Conservation (phyloP, 345 rosid genomes). For the Ceriops tagal region DNA sequence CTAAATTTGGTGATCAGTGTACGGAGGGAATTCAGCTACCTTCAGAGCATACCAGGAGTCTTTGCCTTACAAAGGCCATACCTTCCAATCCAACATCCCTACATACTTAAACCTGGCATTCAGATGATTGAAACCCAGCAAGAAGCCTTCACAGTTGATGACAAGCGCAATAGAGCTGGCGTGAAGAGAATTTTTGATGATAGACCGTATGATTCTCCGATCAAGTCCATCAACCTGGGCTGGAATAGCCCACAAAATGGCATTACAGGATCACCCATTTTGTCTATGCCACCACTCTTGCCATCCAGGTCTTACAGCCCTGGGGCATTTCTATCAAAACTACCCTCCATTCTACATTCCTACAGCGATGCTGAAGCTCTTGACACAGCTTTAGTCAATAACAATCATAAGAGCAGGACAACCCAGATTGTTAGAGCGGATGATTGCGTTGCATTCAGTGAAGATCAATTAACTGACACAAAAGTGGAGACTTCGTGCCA, state of each 20-base stretch:
- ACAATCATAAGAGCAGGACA: slow-evolving; percentile 1
- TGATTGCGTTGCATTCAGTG: background rate
- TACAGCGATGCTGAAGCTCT: slow-evolving; percentile 27
- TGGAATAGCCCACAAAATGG: slow-evolving; percentile 56
- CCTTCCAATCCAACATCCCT: slow-evolving; percentile 47
- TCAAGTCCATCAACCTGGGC: slow-evolving; percentile 51
- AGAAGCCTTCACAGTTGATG: slow-evolving; percentile 22
- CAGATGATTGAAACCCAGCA: slow-evolving; percentile 29
- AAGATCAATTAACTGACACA: slow-evolving; percentile 1
- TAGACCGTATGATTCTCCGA: slow-evolving; percentile 24
- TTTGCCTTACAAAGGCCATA: slow-evolving; percentile 53
- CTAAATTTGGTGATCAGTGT: slow-evolving; percentile 57
- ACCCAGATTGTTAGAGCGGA: too few relatives aligned
- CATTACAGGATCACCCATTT: slow-evolving; percentile 30
- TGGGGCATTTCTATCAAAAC: slow-evolving; percentile 50
- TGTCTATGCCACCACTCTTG: slow-evolving; percentile 45
- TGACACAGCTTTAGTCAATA: slow-evolving; percentile 21
- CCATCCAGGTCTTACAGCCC: slow-evolving; percentile 46
- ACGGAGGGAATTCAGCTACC: slow-evolving; percentile 65
- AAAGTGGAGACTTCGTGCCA: slow-evolving; percentile 10
- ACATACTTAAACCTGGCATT: slow-evolving; percentile 33
- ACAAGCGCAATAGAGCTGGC: slow-evolving; percentile 29
- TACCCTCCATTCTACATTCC: slow-evolving; percentile 40
- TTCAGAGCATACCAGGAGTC: slow-evolving; percentile 65
- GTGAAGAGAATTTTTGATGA: slow-evolving; percentile 40